Evolutionary conservation across 2,329 filamentous ascomycete genomes (phyloP), one percentile per base, ranked within the genome.

Genomic region (Colletotrichum lini): DNA sequence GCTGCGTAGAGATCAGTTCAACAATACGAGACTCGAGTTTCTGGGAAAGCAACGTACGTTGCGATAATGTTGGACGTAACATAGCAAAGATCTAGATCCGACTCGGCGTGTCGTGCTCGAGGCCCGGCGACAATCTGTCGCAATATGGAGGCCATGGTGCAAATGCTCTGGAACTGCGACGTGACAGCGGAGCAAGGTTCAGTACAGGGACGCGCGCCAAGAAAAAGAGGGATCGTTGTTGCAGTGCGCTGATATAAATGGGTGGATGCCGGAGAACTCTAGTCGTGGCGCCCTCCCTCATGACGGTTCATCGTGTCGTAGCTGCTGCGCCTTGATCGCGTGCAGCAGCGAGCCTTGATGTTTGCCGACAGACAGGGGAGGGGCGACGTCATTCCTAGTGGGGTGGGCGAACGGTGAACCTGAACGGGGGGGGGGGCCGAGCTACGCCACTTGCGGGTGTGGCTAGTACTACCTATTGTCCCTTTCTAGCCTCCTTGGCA

Each of bases 1-100:
- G 49, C 95, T 98, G 72, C 83, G 87, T 35, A 16, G 26, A 54
- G 1, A 59, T 67, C 38, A 58, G 61, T 40, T 10, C 40, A 15
- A 58, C n/a, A 10, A 23, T 5, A 4, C 35, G 75, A 90, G 88
- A 18, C 2, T 23, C 4, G n/a, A 6, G 2, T 16, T 10, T 26
- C 6, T 13, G 2, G 8, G n/a, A 35, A 45, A 9, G 4, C n/a
- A 40, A 78, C 86, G 69, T 79, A 90, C 86, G 88, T 91, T 18
- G 86, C 90, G 69, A 91, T 89, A 73, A 92, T 94, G 77, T 93
- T 90, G 77, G 95, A 91, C 0, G 95, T 97, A 45, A 98, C 95
- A 82, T 99, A 99, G 86, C 96, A 98, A 54, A 99, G 88, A 80
- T 99, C 96, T 35, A 99, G 88, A 7, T 93, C 93, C 9, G 96